These are phyloP conservation scores for Brasenia schreberi DNA, from an alignment of 164 flowering plant species.

Conservation along the genomic window DNA sequence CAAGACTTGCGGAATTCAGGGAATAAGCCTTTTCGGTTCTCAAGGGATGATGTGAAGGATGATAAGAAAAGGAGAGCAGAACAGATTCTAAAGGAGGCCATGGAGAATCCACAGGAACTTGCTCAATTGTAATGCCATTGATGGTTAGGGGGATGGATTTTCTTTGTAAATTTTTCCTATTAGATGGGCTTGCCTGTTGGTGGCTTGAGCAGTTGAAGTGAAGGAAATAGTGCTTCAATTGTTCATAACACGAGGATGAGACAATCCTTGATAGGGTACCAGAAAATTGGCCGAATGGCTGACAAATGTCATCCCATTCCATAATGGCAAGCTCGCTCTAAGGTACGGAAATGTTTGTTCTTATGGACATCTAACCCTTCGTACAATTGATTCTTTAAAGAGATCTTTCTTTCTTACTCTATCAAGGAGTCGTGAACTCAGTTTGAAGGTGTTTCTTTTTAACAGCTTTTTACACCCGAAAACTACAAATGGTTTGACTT, in stretches of 20 bases:
- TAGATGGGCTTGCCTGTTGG: background rate
- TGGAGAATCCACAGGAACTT: slow-evolving; percentile 73
- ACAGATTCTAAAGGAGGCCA: slow-evolving; percentile 63
- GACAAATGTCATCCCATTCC: background rate
- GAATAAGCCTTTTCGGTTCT: slow-evolving; percentile 12
- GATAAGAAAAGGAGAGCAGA: slow-evolving; percentile 94
- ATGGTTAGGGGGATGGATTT: background rate
- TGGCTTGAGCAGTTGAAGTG: background rate
- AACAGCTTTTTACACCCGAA: no score
- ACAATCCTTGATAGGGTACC: no score
- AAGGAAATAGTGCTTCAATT: background rate
- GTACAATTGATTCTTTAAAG: background rate
- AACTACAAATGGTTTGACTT: no score
- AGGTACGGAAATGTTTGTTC: background rate
- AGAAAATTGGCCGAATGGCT: background rate
- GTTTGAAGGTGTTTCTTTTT: no score
- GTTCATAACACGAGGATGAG: background rate
- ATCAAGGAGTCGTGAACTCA: no score
- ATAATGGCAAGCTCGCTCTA: background rate
- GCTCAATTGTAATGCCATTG: slow-evolving; percentile 52
- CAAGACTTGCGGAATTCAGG: background rate
- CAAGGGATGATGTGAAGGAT: slow-evolving; percentile 64
- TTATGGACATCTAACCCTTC: background rate
- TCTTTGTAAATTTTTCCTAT: background rate
- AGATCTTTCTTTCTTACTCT: background rate